Conservation (phyloP, 805 yeast species). For the Kurtzmaniella fragi region DNA sequence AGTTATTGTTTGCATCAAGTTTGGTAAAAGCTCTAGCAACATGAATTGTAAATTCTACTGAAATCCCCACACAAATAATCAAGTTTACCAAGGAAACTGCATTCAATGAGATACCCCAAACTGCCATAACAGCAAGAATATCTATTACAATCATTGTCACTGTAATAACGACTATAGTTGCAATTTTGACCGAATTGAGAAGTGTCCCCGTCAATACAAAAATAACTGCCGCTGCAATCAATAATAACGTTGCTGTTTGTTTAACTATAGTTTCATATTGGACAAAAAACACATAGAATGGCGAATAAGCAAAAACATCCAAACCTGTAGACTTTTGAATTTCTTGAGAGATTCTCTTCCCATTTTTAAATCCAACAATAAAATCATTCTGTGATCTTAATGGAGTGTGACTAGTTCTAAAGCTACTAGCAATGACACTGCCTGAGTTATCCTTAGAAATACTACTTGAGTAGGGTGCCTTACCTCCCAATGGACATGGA, state of each 20-base stretch:
- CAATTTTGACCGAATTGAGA: constrained; percentile 62
- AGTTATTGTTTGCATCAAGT: constrained; percentile 5
- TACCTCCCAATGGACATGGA: constrained; percentile 93
- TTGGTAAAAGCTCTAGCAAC: constrained; percentile 70
- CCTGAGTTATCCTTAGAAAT: constrained; percentile 38
- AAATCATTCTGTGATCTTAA: constrained; percentile 80
- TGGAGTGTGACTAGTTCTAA: constrained; percentile 77
- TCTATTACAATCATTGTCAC: constrained; percentile 63
- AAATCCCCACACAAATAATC: constrained; percentile 87
- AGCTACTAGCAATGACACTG: constrained; percentile 52
- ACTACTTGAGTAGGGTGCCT: constrained; percentile 77
- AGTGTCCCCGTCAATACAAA: constrained; percentile 49
- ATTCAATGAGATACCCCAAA: constrained; percentile 73
- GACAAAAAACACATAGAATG: constrained; percentile 88
- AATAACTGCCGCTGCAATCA: constrained; percentile 49
- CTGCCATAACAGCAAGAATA: constrained; percentile 75
- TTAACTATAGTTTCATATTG: constrained; percentile 68
- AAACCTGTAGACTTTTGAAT: constrained; percentile 37
- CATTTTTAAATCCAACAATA: constrained; percentile 70
- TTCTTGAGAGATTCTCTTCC: constrained; percentile 61
- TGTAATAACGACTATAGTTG: constrained; percentile 51
- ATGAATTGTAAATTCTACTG: constrained; percentile 91
- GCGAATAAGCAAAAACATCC: constrained; percentile 83
- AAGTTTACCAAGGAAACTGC: constrained; percentile 88
- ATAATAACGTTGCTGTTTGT: constrained; percentile 52